phyloP scores from a whole-genome alignment of 208 protist genomes.

The Leishmania martiniquensis region DNA sequence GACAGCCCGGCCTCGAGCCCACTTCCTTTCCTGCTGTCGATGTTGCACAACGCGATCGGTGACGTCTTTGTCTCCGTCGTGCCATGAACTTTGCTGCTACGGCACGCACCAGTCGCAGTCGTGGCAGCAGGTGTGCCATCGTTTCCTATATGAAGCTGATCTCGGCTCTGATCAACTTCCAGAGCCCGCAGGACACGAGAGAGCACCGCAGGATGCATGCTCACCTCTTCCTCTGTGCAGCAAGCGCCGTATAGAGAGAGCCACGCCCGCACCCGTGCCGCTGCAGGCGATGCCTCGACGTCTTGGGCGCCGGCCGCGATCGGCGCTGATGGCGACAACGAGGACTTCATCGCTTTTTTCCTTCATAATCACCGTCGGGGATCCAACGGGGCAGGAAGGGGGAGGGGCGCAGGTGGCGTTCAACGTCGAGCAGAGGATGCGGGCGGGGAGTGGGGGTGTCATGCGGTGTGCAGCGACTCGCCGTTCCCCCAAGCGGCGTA shows the following conservation, averaged over 20 bases:
- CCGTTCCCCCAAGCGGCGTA: not conserved
- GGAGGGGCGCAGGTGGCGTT: not conserved
- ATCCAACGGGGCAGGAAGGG: not conserved
- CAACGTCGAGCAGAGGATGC: not conserved
- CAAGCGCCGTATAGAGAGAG: slow-evolving; percentile 22
- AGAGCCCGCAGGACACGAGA: slow-evolving; percentile 20
- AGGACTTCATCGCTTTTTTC: not conserved
- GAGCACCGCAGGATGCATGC: slow-evolving; percentile 17
- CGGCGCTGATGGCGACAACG: not conserved
- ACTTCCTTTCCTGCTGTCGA: no score
- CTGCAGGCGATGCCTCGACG: not conserved
- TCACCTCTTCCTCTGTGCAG: slow-evolving; percentile 15
- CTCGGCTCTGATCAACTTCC: not conserved
- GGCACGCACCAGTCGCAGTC: not conserved
- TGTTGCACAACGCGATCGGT: not conserved
- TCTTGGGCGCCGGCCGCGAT: not conserved
- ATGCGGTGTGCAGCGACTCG: not conserved
- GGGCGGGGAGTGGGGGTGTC: not conserved
- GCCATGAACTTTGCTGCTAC: not conserved
- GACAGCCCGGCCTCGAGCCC: not conserved
- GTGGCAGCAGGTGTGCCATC: not conserved
- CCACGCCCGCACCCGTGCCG: slow-evolving; percentile 6
- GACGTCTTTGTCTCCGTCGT: not conserved
- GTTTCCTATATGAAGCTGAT: not conserved
- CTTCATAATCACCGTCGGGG: no score